phyloP scores from a whole-genome alignment of 1,284 basidiomycete species.

The Moesziomyces sp. region DNA sequence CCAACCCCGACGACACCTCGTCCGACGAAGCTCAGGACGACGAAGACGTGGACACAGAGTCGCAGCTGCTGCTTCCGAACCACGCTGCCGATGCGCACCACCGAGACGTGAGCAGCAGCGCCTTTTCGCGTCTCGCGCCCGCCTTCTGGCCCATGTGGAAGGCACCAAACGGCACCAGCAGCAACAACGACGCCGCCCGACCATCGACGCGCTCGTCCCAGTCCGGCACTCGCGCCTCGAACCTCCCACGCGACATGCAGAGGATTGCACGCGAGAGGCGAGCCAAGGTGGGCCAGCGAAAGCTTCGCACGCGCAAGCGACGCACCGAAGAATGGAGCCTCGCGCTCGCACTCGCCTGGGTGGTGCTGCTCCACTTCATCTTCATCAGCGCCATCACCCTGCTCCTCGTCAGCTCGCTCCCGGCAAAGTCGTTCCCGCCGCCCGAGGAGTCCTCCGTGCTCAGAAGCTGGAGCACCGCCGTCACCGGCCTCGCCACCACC shows the following conservation, averaged over 20 bases:
- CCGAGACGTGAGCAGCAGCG: conserved; percentile 54
- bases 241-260: conserved; percentile 31
- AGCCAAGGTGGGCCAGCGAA: conserved; percentile 19
- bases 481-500: conserved; percentile 7
- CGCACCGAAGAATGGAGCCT: conserved; percentile 78
- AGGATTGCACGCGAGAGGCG: conserved; percentile 38
- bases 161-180: conserved; percentile 33
- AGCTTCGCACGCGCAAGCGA: conserved; percentile 35
- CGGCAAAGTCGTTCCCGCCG: conserved; percentile 30
- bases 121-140: conserved; percentile 57
- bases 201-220: conserved; percentile 3
- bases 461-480: conserved; percentile 16
- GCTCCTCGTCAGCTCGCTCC: conserved; percentile 29
- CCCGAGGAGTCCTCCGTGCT: conserved; percentile 38
- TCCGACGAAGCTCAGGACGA: conserved; percentile 26
- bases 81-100: conserved; percentile 5
- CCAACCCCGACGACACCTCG: conserved; percentile 19
- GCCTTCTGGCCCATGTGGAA: conserved; percentile 66
- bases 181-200: conserved; percentile 1
- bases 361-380: conserved; percentile 76
- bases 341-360: conserved; percentile 79
- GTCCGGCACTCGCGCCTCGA: conserved; percentile 1
- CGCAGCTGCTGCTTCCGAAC: conserved; percentile 5
- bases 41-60: conserved; percentile 25
- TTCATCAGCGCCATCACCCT: conserved; percentile 34